A percentile compares a stretch with the other conserved stretches of the same genome.
Evolutionary conservation across 129 eudicot species (phyloP).

Genomic region (Arctium lappa): DNA sequence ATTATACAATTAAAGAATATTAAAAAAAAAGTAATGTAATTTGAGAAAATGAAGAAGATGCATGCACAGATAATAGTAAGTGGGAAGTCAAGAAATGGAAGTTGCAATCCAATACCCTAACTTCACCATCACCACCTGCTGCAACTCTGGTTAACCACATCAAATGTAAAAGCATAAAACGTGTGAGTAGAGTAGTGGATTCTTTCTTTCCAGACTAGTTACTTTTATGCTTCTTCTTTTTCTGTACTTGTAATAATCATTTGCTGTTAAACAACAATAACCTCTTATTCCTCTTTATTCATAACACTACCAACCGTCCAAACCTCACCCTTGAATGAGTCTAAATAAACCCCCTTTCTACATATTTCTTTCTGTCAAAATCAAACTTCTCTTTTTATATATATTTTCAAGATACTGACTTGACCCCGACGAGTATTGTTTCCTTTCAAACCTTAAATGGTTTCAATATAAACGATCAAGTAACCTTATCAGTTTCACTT

Average conservation of each 20-base stretch:
- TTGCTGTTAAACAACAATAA: neutral
- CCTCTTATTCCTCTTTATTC: no score
- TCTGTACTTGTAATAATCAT: constrained; percentile 11
- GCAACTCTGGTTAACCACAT: constrained; percentile 3
- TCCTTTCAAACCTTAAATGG: neutral
- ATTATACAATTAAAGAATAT: neutral
- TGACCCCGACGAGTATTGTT: neutral
- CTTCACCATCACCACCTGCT: constrained; percentile 25
- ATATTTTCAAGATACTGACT: neutral
- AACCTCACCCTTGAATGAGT: no score
- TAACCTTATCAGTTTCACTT: neutral
- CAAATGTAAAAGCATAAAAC: constrained; percentile 6
- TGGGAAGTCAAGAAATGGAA: constrained; percentile 2
- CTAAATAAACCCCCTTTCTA: neutral
- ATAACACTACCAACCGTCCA: neutral
- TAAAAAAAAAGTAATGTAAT: neutral
- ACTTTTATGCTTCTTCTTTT: neutral
- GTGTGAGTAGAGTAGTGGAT: neutral
- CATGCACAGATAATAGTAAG: neutral
- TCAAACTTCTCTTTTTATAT: neutral
- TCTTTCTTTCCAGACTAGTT: neutral
- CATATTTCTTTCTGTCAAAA: neutral
- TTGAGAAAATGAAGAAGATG: constrained; percentile 4
- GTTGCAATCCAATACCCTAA: constrained; percentile 13
- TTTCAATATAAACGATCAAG: no score